Conservation (phyloP, 441 rosid genomes). For the Capsella rubella region DNA sequence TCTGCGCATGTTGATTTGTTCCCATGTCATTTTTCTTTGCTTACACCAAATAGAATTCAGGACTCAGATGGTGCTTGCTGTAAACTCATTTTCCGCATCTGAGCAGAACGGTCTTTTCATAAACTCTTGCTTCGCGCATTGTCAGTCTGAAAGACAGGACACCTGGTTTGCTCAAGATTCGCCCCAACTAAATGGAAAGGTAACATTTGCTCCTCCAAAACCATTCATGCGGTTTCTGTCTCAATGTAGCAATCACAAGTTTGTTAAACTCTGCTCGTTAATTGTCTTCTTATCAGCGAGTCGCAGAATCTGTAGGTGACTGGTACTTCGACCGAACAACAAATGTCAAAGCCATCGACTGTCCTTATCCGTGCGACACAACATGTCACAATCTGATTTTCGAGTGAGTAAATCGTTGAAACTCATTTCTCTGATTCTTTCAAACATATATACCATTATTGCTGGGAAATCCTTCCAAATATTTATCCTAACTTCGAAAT, state of each 20-base stretch:
- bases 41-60: slow-evolving; percentile 69
- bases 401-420: slow-evolving; percentile 50
- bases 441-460: slow-evolving; percentile 12
- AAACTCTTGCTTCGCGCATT: slow-evolving; percentile 96
- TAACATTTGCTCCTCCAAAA: slow-evolving; percentile 29
- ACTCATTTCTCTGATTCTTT: slow-evolving; percentile 37
- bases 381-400: slow-evolving; percentile 60
- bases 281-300: slow-evolving; percentile 47
- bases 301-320: slow-evolving; percentile 71
- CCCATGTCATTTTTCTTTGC: background rate
- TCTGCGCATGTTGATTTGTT: slow-evolving; percentile 25
- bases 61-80: slow-evolving; percentile 66
- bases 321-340: slow-evolving; percentile 59
- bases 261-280: slow-evolving; percentile 3
- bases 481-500: slow-evolving; percentile 35
- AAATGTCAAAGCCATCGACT: slow-evolving; percentile 53
- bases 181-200: slow-evolving; percentile 76
- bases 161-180: slow-evolving; percentile 90
- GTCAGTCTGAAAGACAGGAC: slow-evolving; percentile 93
- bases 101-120: slow-evolving; percentile 73
- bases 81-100: slow-evolving; percentile 62
- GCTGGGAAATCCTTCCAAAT: background rate
- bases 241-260: slow-evolving; percentile 15
- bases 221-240: background rate
- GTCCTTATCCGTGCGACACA: slow-evolving; percentile 64